A percentile compares a stretch with the other conserved stretches of the same genome.
Conservation (phyloP, 768 basidiomycete species). For the Boletus sp. region DNA sequence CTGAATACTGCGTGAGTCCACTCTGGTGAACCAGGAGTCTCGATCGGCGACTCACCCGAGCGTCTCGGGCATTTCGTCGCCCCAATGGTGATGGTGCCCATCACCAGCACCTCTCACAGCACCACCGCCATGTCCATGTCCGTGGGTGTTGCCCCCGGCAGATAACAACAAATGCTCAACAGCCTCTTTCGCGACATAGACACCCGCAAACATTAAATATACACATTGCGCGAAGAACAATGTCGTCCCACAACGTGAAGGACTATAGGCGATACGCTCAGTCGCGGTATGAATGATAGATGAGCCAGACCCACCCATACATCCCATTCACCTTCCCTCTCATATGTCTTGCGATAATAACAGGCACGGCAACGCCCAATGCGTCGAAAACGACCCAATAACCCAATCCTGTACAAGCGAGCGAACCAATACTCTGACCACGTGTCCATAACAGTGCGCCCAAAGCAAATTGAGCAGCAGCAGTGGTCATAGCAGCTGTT, state of each 20-base stretch:
- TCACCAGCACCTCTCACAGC: slow-evolving; percentile 36
- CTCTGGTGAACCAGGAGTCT: background rate
- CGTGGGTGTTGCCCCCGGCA: slow-evolving; percentile 74
- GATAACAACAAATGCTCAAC: slow-evolving; percentile 87
- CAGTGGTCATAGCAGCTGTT: slow-evolving; percentile 20
- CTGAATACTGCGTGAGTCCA: slow-evolving; percentile 30
- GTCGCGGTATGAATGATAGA: slow-evolving; percentile 20
- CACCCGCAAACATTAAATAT: slow-evolving; percentile 90
- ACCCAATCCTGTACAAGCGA: slow-evolving; percentile 87
- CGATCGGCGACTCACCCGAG: slow-evolving; percentile 37
- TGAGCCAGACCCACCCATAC: slow-evolving; percentile 58
- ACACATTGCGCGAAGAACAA: slow-evolving; percentile 87
- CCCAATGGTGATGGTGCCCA: slow-evolving; percentile 66
- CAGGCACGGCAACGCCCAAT: slow-evolving; percentile 62
- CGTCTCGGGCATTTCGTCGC: slow-evolving; percentile 45
- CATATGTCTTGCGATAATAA: slow-evolving; percentile 38
- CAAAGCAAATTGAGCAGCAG: slow-evolving; percentile 53
- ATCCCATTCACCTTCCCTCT: slow-evolving; percentile 32
- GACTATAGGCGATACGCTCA: slow-evolving; percentile 37
- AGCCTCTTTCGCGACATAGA: slow-evolving; percentile 97
- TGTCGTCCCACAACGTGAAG: slow-evolving; percentile 65
- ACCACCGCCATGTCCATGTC: slow-evolving; percentile 61
- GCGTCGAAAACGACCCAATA: slow-evolving; percentile 98
- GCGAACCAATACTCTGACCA: slow-evolving; percentile 85
- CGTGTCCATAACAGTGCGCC: slow-evolving; percentile 83